phyloP scores from a whole-genome alignment of 169 alveolate genomes.

The Plasmodium vivax region DNA sequence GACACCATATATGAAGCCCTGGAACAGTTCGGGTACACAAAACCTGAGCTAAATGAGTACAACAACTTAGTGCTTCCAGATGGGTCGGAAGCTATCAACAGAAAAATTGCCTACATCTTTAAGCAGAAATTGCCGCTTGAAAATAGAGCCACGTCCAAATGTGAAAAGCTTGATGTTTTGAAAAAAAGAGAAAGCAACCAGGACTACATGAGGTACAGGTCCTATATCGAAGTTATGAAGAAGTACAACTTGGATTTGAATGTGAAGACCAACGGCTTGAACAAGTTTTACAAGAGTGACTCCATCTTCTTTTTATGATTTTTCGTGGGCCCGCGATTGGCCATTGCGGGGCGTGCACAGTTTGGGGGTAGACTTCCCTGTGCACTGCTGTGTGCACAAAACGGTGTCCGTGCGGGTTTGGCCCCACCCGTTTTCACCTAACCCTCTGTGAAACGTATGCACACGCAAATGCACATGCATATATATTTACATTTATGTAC shows the following conservation, averaged over 20 bases:
- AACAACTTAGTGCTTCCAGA: constrained; percentile 88
- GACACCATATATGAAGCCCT: constrained; percentile 45
- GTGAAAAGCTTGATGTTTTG: constrained; percentile 43
- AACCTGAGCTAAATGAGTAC: constrained; percentile 78
- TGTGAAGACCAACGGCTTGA: constrained; percentile 64
- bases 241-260: constrained; percentile 56
- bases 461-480: background rate
- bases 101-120: constrained; percentile 87
- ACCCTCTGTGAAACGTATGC: background rate
- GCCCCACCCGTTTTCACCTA: background rate
- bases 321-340: background rate
- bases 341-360: background rate
- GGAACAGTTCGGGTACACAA: constrained; percentile 53
- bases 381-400: background rate
- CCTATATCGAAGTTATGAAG: constrained; percentile 34
- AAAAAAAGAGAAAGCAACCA: constrained; percentile 43
- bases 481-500: background rate
- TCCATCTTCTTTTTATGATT: constrained; percentile 56
- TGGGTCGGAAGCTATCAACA: constrained; percentile 89
- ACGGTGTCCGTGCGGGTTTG: background rate
- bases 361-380: background rate
- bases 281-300: constrained; percentile 67
- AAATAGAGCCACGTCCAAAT: constrained; percentile 38
- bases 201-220: constrained; percentile 22
- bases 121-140: constrained; percentile 81